A percentile compares a stretch with the other conserved stretches of the same genome.
phyloP scores from a whole-genome alignment of 1,284 basidiomycete species.

The Moniliophthora roreri region DNA sequence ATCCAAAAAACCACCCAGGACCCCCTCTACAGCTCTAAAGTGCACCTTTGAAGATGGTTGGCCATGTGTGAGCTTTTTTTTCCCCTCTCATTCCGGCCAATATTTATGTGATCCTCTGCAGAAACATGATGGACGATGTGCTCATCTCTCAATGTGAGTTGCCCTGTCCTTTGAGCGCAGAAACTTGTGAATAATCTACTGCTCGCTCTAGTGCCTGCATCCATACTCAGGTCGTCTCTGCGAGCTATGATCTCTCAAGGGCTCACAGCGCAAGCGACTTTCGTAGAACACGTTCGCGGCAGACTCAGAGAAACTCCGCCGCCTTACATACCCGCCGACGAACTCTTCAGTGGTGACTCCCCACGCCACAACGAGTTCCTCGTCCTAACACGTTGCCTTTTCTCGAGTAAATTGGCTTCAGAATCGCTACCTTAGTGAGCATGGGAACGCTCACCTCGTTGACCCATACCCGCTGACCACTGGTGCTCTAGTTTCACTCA shows the following conservation, averaged over 20 bases:
- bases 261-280: slow-evolving; percentile 13
- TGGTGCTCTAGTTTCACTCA: slow-evolving; percentile 13
- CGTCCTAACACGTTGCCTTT: slow-evolving; percentile 16
- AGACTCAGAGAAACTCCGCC: slow-evolving; percentile 14
- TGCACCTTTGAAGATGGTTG: slow-evolving; percentile 3
- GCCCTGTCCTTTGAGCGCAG: background rate
- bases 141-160: slow-evolving; percentile 20
- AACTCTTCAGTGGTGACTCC: slow-evolving; percentile 12
- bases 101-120: background rate
- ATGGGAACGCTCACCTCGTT: background rate
- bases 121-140: slow-evolving; percentile 24
- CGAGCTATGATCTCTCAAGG: slow-evolving; percentile 17
- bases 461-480: background rate
- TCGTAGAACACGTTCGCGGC: slow-evolving; percentile 19
- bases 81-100: too few relatives aligned
- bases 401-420: slow-evolving; percentile 19
- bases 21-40: background rate
- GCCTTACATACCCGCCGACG: slow-evolving; percentile 7
- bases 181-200: background rate
- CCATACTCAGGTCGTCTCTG: slow-evolving; percentile 17
- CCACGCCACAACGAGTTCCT: slow-evolving; percentile 12
- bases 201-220: slow-evolving; percentile 13
- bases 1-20: too few relatives aligned
- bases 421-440: slow-evolving; percentile 21
- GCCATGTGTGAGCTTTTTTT: slow-evolving; percentile 13